phyloP scores from a whole-genome alignment of 1,284 basidiomycete genomes.

The Cryptococcus sp. region DNA sequence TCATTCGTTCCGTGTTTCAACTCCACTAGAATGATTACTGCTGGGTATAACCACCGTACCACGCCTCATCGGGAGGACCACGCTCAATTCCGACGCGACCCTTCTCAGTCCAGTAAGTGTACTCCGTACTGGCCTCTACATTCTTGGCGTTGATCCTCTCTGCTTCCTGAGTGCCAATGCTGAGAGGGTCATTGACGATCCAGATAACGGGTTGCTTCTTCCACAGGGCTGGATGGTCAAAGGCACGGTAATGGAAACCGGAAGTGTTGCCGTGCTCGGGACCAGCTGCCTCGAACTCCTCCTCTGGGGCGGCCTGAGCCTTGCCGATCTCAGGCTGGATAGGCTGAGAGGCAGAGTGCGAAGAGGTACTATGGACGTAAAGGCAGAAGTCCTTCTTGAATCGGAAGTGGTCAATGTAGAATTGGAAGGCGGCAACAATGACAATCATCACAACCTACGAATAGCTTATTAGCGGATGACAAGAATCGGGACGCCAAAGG shows the following conservation, averaged over 20 bases:
- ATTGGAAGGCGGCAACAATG: constrained; percentile 42
- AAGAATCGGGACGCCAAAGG: background rate
- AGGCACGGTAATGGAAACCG: constrained; percentile 45
- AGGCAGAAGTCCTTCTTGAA: constrained; percentile 42
- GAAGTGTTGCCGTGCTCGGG: constrained; percentile 43
- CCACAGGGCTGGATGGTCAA: constrained; percentile 54
- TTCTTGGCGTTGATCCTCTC: constrained; percentile 44
- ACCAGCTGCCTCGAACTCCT: constrained; percentile 34
- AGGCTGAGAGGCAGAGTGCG: constrained; percentile 14
- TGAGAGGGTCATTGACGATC: constrained; percentile 51
- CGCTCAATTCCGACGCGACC: constrained; percentile 46
- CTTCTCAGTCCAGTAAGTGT: constrained; percentile 48
- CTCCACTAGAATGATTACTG: too few species aligned
- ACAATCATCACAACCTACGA: constrained; percentile 37
- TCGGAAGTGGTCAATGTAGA: constrained; percentile 47
- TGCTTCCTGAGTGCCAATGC: constrained; percentile 47
- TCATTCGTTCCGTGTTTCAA: too few species aligned
- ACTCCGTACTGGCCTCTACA: constrained; percentile 49
- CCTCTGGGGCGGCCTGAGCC: constrained; percentile 15
- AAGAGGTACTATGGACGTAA: constrained; percentile 35
- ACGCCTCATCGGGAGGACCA: constrained; percentile 47
- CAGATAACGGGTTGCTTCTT: constrained; percentile 52
- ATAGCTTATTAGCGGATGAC: background rate
- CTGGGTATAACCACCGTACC: constrained; percentile 37
- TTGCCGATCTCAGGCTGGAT: constrained; percentile 25